phyloP scores from a whole-genome alignment of 2,329 filamentous ascomycete species.

The Septoria linicola region DNA sequence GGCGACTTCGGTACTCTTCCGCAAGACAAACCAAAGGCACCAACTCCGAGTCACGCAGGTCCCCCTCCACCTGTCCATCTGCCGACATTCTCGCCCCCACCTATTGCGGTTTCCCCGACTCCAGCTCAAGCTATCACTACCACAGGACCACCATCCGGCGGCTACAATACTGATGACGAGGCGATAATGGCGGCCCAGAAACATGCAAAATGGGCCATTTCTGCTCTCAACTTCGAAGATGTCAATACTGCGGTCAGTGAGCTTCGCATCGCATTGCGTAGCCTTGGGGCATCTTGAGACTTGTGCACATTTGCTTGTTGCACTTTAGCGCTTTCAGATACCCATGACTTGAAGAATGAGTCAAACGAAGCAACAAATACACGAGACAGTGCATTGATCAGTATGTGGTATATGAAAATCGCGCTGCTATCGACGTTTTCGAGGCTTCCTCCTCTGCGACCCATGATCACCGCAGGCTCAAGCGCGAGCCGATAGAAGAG shows the following conservation, averaged over 20 bases:
- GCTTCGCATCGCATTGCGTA: conserved; percentile 69
- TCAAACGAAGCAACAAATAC: too few relatives aligned
- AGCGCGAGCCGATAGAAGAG: too few relatives aligned
- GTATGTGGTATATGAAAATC: too few relatives aligned
- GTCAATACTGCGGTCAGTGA: conserved; percentile 86
- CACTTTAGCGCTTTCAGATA: background rate
- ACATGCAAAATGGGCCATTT: conserved; percentile 95
- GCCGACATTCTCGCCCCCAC: conserved; percentile 16
- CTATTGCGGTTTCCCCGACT: conserved; percentile 24
- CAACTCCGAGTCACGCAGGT: conserved; percentile 19
- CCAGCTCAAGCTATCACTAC: background rate
- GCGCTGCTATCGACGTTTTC: too few relatives aligned
- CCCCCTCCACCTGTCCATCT: conserved; percentile 15
- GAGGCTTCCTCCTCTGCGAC: too few relatives aligned
- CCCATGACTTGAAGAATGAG: too few relatives aligned
- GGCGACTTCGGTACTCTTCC: conserved; percentile 13
- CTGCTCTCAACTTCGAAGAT: conserved; percentile 94
- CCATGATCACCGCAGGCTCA: too few relatives aligned
- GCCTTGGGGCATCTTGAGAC: conserved; percentile 58
- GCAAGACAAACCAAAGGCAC: conserved; percentile 12
- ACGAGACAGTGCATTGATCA: too few relatives aligned
- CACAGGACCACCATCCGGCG: conserved; percentile 36
- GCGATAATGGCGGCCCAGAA: conserved; percentile 81
- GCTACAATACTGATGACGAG: conserved; percentile 62
- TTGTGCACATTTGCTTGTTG: background rate